Base-by-base conservation (phyloP, 2,329 filamentous ascomycete species). In the Claviceps lovelessii region DNA sequence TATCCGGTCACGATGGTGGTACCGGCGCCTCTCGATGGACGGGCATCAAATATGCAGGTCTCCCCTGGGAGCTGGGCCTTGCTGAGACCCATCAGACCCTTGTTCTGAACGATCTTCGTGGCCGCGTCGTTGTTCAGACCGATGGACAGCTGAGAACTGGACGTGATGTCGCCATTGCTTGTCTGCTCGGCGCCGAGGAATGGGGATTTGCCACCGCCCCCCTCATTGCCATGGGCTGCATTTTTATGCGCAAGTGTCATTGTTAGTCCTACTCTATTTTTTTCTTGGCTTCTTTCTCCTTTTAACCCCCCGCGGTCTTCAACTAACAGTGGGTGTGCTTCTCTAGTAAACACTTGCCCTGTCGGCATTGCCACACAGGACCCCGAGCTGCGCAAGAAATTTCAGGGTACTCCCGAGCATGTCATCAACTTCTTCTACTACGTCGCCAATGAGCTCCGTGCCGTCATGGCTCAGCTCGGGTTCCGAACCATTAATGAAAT, bases 341-440 rank as follows among this genome's bases (percentile, higher is more conserved):
- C n/a, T 35, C 29, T 31, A 49, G 47, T 69, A 53, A 94, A 93
- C 66, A 90, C 86, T 3, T 81, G 90, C 73, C 90, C 90, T 10
- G 90, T 96, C 11, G 91, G 91, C 69, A 95, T 97, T 57, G 91
- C 91, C 4, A 95, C 90, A 0, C 91, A 97, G 67, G 90, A 96
- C 63, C 90, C 90, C n/a, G 86, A 91, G 67, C 79, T 97, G 2
- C 83, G 91, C 57, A 87, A 90, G 78, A 97, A 96, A 73, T 96
- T 97, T 71, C 77, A 84, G 61, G 91, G 91, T 58, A 90, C 88
- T 1, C 90, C 91, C 11, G 91, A 97, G 73, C 89, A 96, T 63
- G 90, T 95, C 56, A 96, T 97, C 72, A 97, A 96, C 78, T 96
- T 96, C 77, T 95, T 95, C 75, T 97, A 96, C 75, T 97, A 96